Percentiles rank a stretch among this genome's conserved stretches.
phyloP scores from a whole-genome alignment of 73 alveolate species.

The Effrenium voratum region DNA sequence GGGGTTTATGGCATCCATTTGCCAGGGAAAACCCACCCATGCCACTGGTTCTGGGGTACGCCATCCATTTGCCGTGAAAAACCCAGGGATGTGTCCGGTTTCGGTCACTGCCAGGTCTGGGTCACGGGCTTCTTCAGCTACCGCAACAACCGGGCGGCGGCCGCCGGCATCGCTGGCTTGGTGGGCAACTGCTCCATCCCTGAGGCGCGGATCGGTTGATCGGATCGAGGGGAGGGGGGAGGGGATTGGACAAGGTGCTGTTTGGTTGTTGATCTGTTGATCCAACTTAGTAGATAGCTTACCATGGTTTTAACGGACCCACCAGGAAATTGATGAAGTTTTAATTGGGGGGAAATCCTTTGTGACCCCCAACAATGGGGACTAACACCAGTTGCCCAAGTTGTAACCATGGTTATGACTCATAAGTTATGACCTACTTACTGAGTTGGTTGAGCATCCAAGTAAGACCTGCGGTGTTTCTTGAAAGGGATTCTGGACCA shows the following conservation, averaged over 20 bases:
- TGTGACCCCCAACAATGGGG: too few species aligned
- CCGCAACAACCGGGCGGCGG: constrained; percentile 85
- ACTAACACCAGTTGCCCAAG: too few species aligned
- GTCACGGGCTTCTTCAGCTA: constrained; percentile 28
- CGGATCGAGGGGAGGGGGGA: not conserved
- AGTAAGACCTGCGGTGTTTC: too few species aligned
- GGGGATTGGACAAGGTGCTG: not conserved
- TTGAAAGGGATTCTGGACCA: too few species aligned
- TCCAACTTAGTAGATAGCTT: not conserved
- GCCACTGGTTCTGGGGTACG: not conserved
- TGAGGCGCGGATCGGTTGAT: not conserved
- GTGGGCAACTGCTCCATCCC: constrained; percentile 74
- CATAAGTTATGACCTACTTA: too few species aligned
- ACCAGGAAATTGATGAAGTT: too few species aligned
- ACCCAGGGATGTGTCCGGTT: too few species aligned
- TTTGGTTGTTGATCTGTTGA: not conserved
- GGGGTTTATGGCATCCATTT: not conserved
- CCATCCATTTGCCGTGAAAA: not conserved
- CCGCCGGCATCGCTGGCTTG: constrained; percentile 87
- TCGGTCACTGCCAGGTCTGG: not conserved
- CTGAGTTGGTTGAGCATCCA: too few species aligned
- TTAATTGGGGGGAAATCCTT: too few species aligned
- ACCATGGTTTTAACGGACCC: too few species aligned
- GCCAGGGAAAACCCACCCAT: not conserved
- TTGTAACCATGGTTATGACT: too few species aligned